Evolutionary conservation across 1,284 basidiomycete genomes (phyloP), one percentile per base, ranked within the genome.

Genomic region (Apiotrichum brassicae): DNA sequence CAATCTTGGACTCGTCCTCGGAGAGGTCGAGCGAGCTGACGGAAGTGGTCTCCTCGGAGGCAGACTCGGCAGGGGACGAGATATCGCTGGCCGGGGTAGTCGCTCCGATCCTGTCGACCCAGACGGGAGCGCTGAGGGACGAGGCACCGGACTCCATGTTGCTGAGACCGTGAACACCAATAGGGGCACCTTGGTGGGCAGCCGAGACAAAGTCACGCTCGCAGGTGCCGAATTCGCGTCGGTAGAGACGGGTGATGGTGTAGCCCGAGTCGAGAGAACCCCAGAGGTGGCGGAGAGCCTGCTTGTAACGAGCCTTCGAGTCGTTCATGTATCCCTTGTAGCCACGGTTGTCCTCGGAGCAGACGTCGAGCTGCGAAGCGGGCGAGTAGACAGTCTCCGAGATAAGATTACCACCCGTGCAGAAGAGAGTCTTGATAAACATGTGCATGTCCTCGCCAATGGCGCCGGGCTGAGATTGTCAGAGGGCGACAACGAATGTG

Each of bases 371-470:
- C 44, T 70, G 67, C 19, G 64, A 66, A 2, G 67, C 67, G 13
- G 67, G 66, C 18, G 65, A 66, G 49, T 67, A 70, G 48, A 70
- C 62, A 28, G 67, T 70, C 37, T 64, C 60, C 20, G 60, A 55
- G 33, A 62, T 54, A 43, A 67, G 56, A 43, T 63, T 59, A n/a
- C 66, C 66, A 35, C 56, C 54, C 26, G 67, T 70, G 23, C 64
- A 64, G 51, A 67, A 64, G 18, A 64, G 53, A 35, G 63, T 65
- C 52, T 68, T 70, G 54, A 60, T 54, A 56, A 56, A 64, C 61
- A 67, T 67, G 59, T 70, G 67, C 61, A 70, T 66, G 57, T 70
- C 67, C 51, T 70, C 67, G 24, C 67, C 67, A 46, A 70, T 68
- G 28, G 44, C 44, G 12, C 22, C 36, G 23, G 44, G 44, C 43